phyloP scores from a whole-genome alignment of 2,329 filamentous ascomycete species.

The Westerdykella ornata region DNA sequence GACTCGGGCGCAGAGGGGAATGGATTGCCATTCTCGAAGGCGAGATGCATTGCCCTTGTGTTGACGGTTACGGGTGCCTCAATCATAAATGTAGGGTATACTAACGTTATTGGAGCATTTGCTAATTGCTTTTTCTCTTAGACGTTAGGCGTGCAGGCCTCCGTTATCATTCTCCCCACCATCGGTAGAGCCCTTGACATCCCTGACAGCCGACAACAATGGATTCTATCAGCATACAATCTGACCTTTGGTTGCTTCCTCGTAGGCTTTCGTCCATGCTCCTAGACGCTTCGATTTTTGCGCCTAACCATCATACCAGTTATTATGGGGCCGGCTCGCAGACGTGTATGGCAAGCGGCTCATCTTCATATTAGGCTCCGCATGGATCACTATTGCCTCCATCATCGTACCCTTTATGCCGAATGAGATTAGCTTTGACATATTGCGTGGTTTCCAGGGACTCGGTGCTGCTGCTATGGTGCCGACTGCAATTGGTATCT shows the following conservation, averaged over 20 bases:
- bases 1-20: no score
- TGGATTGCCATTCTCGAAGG: slow-evolving; percentile 25
- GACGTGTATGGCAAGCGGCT: slow-evolving; percentile 60
- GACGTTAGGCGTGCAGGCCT: slow-evolving; percentile 53
- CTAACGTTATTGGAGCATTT: background rate
- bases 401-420: slow-evolving; percentile 57
- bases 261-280: slow-evolving; percentile 2
- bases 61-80: slow-evolving; percentile 23
- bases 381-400: slow-evolving; percentile 55
- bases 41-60: slow-evolving; percentile 25
- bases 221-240: slow-evolving; percentile 60
- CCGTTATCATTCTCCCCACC: slow-evolving; percentile 58
- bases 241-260: slow-evolving; percentile 63
- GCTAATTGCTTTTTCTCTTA: slow-evolving; percentile 6
- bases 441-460: slow-evolving; percentile 61
- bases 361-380: slow-evolving; percentile 59
- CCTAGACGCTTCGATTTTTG: background rate
- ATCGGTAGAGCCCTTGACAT: slow-evolving; percentile 53
- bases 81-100: slow-evolving; percentile 27
- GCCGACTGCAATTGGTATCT: slow-evolving; percentile 63
- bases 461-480: slow-evolving; percentile 63
- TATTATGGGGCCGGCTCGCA: slow-evolving; percentile 61
- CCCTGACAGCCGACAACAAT: slow-evolving; percentile 55
- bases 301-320: slow-evolving; percentile 14
- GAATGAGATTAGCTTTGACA: slow-evolving; percentile 61